Conservation (phyloP, 257 asterid species). For the Fraxinus anomala region DNA sequence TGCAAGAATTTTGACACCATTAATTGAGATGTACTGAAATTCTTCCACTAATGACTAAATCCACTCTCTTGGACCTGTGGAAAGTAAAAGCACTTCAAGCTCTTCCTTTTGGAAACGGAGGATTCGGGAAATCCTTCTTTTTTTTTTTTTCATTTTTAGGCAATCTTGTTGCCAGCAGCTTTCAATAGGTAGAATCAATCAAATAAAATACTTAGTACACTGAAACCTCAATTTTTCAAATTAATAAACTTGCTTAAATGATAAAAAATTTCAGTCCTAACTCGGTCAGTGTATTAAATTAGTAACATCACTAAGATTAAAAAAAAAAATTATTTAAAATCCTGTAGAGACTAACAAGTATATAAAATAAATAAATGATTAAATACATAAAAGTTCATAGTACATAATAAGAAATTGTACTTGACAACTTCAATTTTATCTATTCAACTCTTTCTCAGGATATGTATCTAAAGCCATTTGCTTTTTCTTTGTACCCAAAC, state of each 20-base stretch:
- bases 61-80: background rate
- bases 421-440: no score
- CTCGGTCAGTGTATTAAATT: background rate
- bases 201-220: background rate
- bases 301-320: no score
- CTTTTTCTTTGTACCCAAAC: no score
- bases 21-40: background rate
- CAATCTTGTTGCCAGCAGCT: background rate
- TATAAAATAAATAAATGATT: no score
- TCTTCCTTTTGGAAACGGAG: background rate
- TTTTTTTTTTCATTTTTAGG: background rate
- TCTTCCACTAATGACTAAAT: background rate
- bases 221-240: background rate
- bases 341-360: no score
- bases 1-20: background rate
- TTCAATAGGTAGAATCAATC: background rate
- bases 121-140: background rate
- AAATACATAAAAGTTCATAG: no score
- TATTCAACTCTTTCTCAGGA: no score
- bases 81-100: background rate
- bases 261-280: background rate
- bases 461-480: no score
- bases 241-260: background rate
- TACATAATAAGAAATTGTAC: no score
- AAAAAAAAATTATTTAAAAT: no score